Evolutionary conservation across 306 rosid species (phyloP).

Genomic region (Dalbergia oliveri): DNA sequence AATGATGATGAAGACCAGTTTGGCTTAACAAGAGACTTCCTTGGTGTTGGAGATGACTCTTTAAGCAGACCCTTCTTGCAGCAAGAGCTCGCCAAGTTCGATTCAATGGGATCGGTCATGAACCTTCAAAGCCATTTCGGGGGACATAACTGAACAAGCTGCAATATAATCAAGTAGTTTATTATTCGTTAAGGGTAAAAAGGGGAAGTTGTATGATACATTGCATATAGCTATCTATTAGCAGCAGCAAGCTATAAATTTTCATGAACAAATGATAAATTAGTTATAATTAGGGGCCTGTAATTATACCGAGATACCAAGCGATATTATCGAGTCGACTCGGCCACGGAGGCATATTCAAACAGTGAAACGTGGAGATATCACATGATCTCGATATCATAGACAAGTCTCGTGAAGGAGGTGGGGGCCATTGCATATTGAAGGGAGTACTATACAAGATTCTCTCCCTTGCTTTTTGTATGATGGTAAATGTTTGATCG

Average conservation of each 20-base stretch:
- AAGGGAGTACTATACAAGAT: conserved; percentile 50
- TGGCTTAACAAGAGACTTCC: conserved; percentile 82
- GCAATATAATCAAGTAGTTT: neutral
- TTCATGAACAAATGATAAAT: neutral
- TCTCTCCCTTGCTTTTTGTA: conserved; percentile 8
- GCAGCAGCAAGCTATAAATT: no score
- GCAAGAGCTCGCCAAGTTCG: conserved; percentile 57
- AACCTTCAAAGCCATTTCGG: conserved; percentile 56
- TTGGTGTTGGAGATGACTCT: conserved; percentile 70
- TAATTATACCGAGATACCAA: conserved; percentile 27
- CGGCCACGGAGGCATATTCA: conserved; percentile 31
- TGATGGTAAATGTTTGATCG: neutral
- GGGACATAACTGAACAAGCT: conserved; percentile 49
- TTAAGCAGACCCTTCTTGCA: conserved; percentile 34
- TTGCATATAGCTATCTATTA: no score
- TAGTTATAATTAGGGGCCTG: neutral
- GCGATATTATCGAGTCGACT: conserved; percentile 31
- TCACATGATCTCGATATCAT: conserved; percentile 36
- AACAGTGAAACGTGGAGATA: conserved; percentile 19
- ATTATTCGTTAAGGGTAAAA: neutral
- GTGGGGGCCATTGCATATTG: conserved; percentile 54
- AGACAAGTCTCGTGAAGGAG: conserved; percentile 50
- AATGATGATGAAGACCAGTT: conserved; percentile 43
- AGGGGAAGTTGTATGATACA: conserved; percentile 29
- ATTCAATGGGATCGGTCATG: conserved; percentile 54